These are phyloP conservation scores for Yamadazyma ubonensis DNA, from an alignment of 805 yeast genomes.

Conservation along the genomic window DNA sequence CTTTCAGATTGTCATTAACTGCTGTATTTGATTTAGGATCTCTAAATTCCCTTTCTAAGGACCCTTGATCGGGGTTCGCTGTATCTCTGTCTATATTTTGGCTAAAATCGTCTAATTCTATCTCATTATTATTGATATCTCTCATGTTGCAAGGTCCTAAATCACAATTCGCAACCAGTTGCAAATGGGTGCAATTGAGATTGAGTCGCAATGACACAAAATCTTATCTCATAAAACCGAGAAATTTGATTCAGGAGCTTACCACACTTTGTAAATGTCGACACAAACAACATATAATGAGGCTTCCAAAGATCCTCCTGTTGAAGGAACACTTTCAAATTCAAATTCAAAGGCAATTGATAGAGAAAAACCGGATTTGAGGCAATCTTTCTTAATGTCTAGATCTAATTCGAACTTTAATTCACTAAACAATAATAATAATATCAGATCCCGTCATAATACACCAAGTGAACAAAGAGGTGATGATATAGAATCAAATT, in stretches of 20 bases:
- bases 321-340: too few species aligned
- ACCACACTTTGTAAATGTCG: constrained; percentile 3
- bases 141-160: background rate
- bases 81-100: background rate
- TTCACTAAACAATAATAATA: background rate
- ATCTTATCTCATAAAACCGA: constrained; percentile 13
- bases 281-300: background rate
- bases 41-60: too few species aligned
- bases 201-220: constrained; percentile 9
- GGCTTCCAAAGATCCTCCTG: too few species aligned
- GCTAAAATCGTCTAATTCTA: background rate
- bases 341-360: too few species aligned
- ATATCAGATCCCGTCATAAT: background rate
- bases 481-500: background rate
- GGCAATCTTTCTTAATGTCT: too few species aligned
- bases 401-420: background rate
- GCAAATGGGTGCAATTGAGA: constrained; percentile 10
- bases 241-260: constrained; percentile 10
- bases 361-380: too few species aligned
- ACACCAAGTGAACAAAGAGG: too few species aligned
- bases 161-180: constrained; percentile 10
- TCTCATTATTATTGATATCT: background rate
- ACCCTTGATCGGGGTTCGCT: too few species aligned
- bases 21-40: too few species aligned
- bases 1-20: too few species aligned